Evolutionary conservation across 208 protist species (phyloP).

Genomic region (Histomonas meleagridis): DNA sequence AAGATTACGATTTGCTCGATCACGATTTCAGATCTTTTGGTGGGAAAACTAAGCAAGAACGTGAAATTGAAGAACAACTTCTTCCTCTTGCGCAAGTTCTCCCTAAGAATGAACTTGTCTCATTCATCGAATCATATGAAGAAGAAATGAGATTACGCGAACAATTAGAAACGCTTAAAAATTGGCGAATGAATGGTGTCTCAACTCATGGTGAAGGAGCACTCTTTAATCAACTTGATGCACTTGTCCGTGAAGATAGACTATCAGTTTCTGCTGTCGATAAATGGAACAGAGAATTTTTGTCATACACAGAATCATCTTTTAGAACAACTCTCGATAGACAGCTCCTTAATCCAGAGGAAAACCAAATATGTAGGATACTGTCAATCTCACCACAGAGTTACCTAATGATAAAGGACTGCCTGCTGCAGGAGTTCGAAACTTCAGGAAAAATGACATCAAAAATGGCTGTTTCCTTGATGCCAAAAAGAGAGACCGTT

Average conservation of each 20-base stretch:
- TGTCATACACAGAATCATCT: neutral
- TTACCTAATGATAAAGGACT: neutral
- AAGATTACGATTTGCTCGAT: neutral
- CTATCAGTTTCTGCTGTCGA: neutral
- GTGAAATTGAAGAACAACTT: neutral
- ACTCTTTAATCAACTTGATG: neutral
- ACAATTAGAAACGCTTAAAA: neutral
- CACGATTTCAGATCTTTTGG: neutral
- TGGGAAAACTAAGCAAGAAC: neutral
- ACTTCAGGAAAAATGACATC: neutral
- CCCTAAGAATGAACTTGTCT: neutral
- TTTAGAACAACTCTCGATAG: slow-evolving; percentile 3
- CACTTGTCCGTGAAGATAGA: neutral
- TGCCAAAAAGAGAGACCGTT: neutral
- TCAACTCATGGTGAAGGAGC: neutral
- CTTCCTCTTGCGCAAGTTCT: neutral
- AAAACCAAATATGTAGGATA: neutral
- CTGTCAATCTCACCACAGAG: neutral
- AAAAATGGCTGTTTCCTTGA: neutral
- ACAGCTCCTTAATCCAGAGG: neutral
- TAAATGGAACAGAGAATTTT: neutral
- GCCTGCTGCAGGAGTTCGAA: neutral
- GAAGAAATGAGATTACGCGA: neutral
- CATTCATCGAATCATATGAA: neutral
- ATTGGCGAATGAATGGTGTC: slow-evolving; percentile 2